Percentiles rank a stretch among this genome's conserved stretches.
Conservation (phyloP, 2,329 filamentous ascomycete genomes). For the Lasiodiplodia citricola region DNA sequence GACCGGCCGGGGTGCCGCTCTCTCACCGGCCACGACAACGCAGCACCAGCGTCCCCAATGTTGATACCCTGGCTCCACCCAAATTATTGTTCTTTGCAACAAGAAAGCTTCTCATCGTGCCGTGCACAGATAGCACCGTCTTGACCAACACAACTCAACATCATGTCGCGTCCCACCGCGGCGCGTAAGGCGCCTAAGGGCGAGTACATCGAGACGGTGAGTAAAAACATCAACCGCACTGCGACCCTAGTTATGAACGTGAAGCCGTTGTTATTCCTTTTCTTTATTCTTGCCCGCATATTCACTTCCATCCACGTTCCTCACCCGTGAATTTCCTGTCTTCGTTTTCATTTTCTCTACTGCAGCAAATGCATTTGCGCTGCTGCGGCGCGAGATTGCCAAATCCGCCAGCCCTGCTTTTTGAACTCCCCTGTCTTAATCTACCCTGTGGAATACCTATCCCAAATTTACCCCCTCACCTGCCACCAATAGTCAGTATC, state of each 20-base stretch:
- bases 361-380: not conserved
- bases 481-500: not conserved
- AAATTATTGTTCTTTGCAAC: not conserved
- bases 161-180: constrained; percentile 50
- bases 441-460: not conserved
- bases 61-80: not conserved
- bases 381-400: not conserved
- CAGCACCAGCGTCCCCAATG: not conserved
- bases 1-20: not conserved
- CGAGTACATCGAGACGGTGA: constrained; percentile 96
- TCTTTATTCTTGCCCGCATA: not conserved
- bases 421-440: not conserved
- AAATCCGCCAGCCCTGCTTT: not conserved
- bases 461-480: not conserved
- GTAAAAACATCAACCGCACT: constrained; percentile 33
- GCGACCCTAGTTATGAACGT: not conserved
- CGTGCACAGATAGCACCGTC: constrained; percentile 4
- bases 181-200: constrained; percentile 72
- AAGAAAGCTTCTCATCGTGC: not conserved
- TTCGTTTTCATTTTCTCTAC: not conserved
- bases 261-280: not conserved
- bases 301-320: not conserved
- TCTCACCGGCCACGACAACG: not conserved
- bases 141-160: not conserved
- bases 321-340: not conserved